A percentile compares a stretch with the other conserved stretches of the same genome.
These are phyloP conservation scores for Erucastrum elatum DNA, from an alignment of 345 rosid genomes.

Conservation along the genomic window DNA sequence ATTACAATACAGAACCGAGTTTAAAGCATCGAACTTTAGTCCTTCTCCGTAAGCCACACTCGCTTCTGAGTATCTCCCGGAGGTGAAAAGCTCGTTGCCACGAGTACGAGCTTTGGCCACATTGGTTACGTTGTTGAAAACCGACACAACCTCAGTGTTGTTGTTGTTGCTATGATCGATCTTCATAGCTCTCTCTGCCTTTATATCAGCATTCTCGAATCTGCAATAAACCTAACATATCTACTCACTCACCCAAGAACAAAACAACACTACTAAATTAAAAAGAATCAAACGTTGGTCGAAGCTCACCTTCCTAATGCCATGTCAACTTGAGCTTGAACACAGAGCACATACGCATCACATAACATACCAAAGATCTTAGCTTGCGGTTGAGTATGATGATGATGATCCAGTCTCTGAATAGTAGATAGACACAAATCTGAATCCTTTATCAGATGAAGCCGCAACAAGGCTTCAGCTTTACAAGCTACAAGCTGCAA, in stretches of 20 bases:
- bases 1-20: constrained; percentile 88
- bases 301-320: constrained; percentile 90
- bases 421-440: constrained; percentile 55
- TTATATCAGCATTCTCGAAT: constrained; percentile 81
- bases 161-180: constrained; percentile 55
- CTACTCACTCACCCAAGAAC: constrained; percentile 45
- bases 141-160: constrained; percentile 51
- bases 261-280: constrained; percentile 35
- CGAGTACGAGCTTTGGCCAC: constrained; percentile 75
- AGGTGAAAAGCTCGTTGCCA: constrained; percentile 80
- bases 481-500: constrained; percentile 83
- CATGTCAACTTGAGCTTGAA: constrained; percentile 85
- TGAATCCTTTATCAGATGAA: constrained; percentile 71
- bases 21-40: constrained; percentile 65
- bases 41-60: constrained; percentile 93
- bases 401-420: constrained; percentile 44
- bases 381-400: background rate
- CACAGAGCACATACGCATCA: constrained; percentile 71
- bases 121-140: constrained; percentile 62
- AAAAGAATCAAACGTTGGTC: constrained; percentile 8
- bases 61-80: constrained; percentile 78
- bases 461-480: constrained; percentile 87
- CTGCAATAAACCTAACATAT: constrained; percentile 68
- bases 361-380: constrained; percentile 68
- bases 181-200: constrained; percentile 72